Conservation (phyloP, 257 asterid species). For the Lycium barbarum region DNA sequence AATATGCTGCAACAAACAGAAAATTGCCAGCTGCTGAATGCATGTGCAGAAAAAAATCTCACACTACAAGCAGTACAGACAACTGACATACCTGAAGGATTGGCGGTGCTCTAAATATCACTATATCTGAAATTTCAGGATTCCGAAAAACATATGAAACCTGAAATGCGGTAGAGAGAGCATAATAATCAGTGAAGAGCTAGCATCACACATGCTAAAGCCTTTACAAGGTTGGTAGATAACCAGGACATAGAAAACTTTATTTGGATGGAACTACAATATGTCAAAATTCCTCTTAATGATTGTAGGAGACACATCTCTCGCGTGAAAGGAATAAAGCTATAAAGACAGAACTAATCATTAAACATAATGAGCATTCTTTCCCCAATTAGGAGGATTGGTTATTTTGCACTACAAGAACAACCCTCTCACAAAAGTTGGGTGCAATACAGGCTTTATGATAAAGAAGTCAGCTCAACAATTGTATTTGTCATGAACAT, state of each 20-base stretch:
- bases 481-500: neutral
- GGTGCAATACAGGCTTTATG: neutral
- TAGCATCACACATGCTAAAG: neutral
- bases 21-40: conserved; percentile 22
- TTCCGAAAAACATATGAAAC: conserved; percentile 84
- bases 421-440: conserved; percentile 5
- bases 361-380: neutral
- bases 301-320: neutral
- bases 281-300: neutral
- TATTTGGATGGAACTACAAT: neutral
- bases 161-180: conserved; percentile 49
- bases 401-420: neutral
- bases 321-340: neutral
- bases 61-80: neutral
- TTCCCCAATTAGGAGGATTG: neutral
- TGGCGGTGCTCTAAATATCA: conserved; percentile 85
- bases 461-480: neutral
- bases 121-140: conserved; percentile 85
- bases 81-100: conserved; percentile 68
- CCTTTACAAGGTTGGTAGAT: neutral
- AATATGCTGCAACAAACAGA: conserved; percentile 53
- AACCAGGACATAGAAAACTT: neutral
- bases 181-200: neutral
- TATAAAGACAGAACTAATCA: neutral
- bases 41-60: neutral